Base-by-base conservation (phyloP, 805 yeast genomes). In the Starmera quercuum region DNA sequence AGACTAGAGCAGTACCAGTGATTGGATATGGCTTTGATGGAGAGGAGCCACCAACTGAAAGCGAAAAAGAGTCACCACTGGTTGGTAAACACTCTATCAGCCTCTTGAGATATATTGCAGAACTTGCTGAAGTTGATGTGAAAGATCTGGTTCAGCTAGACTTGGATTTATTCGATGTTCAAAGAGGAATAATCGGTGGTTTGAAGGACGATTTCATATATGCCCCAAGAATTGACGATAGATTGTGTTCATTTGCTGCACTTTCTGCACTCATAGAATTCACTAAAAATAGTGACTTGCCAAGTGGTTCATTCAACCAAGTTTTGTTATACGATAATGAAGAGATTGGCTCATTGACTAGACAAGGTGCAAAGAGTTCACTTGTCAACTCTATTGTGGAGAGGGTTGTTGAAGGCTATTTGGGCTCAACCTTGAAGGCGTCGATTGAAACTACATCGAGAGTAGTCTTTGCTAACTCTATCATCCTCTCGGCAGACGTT, bases 221-320 rank as follows among this genome's bases (percentile, higher is more conserved):
- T 57, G 82, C 85, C 7, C 95, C 95, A 30, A 73, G 95, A 53
- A 64, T 85, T 32, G 95, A 85, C 54, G 95, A 85, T 60, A 73
- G 92, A 60, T 68, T 83, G 41, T 83, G 90, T 57, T 75, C 88
- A 2, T 85, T 65, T 53, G 73, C 90, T 15, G 92, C 90, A 15
- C 53, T 81, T 35, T 54, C 64, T 35, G 76, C 82, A 1, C 60
- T 85, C 40, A 55, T 81, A 30, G 71, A 67, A 38, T 59, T 58
- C 24, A 49, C 68, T n/a, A 54, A 58, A 30, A 44, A 44, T 18
- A 63, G 60, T 30, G 45, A 44, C 20, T 42, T 61, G 26, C 53
- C 53, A 14, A 35, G 34, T 4, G 66, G 64, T 25, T 49, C 62
- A 2, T 77, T 78, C 48, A 66, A 74, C 21, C 56, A 78, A 35